Evolutionary conservation across 2,329 filamentous ascomycete genomes (phyloP), one percentile per base, ranked within the genome.

Genomic region (Magnaporthiopsis rhizophila): DNA sequence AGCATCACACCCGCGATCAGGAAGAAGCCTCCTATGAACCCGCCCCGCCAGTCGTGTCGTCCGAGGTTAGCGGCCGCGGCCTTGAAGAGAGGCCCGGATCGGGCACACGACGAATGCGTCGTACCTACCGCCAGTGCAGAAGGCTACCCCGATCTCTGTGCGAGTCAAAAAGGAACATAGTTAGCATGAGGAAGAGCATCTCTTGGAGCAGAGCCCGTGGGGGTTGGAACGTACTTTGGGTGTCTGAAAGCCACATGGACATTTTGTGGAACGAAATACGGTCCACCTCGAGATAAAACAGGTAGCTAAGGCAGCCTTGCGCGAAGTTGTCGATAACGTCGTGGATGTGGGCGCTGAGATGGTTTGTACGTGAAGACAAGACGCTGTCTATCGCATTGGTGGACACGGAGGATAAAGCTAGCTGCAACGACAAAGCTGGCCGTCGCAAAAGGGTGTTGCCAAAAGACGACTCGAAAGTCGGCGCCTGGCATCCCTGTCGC

Each of bases 191-290:
- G 28, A 32, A 21, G 30, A 13, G 3, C 28, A 58, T 12, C n/a
- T 6, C 15, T 56, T 26, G 8, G 28, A 68, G 66, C 24, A 50
- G 65, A 57, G 58, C 24, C 21, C 56, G 53, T 26, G 65, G 63
- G 15, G 61, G 32, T 59, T 63, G 63, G 45, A 82, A 82, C 90
- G 73, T 84, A 97, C 94, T 98, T 79, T 98, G 94, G 74, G 90
- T 86, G 79, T 98, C 94, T 72, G 93, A 91, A 73, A 98, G 84
- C 94, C 94, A 98, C 90, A 97, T 96, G 66, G 91, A 89, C 90
- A 93, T 91, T 53, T 62, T 62, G 38, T 11, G 45, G 45, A 53
- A 21, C 45, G 18, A 24, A n/a, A 53, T 53, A 7, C n/a, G 21
- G 45, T n/a, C 45, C 21, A 24, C n/a, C 45, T 53, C 7, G 15